A percentile compares a stretch with the other conserved stretches of the same genome.
phyloP scores from a whole-genome alignment of 306 rosid species.

The Phaseolus lunatus region DNA sequence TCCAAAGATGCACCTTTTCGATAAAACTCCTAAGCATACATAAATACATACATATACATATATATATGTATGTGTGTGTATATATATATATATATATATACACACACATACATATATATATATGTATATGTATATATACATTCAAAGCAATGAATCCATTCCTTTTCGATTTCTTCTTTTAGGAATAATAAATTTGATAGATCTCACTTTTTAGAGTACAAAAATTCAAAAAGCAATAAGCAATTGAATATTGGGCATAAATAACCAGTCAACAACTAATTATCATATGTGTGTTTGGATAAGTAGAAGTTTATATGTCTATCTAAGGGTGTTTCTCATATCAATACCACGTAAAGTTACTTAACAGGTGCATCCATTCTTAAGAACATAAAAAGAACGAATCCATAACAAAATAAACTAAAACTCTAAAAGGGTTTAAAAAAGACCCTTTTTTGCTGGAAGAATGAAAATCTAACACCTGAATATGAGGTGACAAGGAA shows the following conservation, averaged over 20 bases:
- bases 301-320: constrained; percentile 7
- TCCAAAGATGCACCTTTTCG: constrained; percentile 27
- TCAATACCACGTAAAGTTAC: constrained; percentile 14
- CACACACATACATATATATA: too few relatives aligned
- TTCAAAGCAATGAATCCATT: neutral
- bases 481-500: constrained; percentile 14
- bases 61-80: too few relatives aligned
- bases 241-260: constrained; percentile 25
- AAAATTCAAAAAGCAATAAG: constrained; percentile 9
- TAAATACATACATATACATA: neutral
- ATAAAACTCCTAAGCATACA: constrained; percentile 10
- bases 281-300: constrained; percentile 18
- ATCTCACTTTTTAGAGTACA: constrained; percentile 31
- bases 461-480: constrained; percentile 28
- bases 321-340: neutral
- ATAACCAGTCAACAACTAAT: constrained; percentile 7
- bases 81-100: too few relatives aligned
- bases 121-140: too few relatives aligned
- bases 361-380: constrained; percentile 19
- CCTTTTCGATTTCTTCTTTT: neutral
- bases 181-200: neutral
- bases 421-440: neutral
- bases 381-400: constrained; percentile 20
- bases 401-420: constrained; percentile 20
- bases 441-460: neutral